Evolutionary conservation across 192 early-diverging fungal genomes (phyloP).

Genomic region (Diversispora epigaea): DNA sequence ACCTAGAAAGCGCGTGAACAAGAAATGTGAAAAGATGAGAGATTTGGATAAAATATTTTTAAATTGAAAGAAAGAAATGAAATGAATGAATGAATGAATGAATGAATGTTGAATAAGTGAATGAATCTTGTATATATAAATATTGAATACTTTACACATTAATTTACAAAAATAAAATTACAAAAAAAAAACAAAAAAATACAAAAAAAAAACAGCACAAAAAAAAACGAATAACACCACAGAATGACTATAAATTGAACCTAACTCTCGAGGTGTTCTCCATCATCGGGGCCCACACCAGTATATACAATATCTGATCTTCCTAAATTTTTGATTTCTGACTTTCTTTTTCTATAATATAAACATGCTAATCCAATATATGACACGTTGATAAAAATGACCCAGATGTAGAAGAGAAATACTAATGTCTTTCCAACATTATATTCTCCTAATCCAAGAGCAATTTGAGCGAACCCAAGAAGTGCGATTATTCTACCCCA

Average conservation of each 20-base stretch:
- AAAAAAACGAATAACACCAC: not conserved
- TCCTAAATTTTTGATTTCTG: not conserved
- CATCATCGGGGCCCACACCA: not conserved
- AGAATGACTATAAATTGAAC: not conserved
- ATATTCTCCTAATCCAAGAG: slow-evolving; percentile 15
- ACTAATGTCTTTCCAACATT: not conserved
- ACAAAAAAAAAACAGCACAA: too few species aligned
- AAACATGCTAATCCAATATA: not conserved
- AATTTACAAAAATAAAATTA: too few species aligned
- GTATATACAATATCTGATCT: not conserved
- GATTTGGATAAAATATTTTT: too few species aligned
- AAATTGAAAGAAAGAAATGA: too few species aligned
- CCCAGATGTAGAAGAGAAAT: not conserved
- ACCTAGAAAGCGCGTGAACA: too few species aligned
- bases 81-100: too few species aligned
- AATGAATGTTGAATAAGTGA: too few species aligned
- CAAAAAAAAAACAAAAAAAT: too few species aligned
- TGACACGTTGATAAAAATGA: not conserved
- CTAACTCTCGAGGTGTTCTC: not conserved
- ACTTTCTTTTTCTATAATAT: not conserved
- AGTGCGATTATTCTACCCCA: slow-evolving; percentile 9
- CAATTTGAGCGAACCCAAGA: not conserved
- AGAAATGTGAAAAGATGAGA: too few species aligned
- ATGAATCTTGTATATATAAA: too few species aligned
- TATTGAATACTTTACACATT: too few species aligned